These are phyloP conservation scores for Artemisia annua DNA, from an alignment of 129 eudicot genomes.

Conservation along the genomic window DNA sequence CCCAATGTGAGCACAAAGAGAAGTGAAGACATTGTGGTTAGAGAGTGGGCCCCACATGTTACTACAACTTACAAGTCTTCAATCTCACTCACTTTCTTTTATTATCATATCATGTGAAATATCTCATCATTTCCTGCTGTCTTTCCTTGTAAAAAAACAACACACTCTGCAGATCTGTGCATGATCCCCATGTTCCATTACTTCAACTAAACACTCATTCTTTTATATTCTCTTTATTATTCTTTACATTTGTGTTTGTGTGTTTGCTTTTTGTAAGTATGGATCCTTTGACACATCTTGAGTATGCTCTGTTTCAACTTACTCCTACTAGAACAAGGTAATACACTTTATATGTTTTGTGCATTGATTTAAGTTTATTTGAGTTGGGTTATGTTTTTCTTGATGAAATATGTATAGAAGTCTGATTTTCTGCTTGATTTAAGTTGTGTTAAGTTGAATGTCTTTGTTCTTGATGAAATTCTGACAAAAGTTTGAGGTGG, in stretches of 20 bases:
- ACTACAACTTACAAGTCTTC: conserved; percentile 18
- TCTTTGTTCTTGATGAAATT: too few species aligned
- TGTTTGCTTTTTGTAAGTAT: conserved; percentile 26
- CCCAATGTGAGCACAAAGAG: background rate
- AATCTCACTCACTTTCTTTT: conserved; percentile 28
- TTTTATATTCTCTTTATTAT: conserved; percentile 16
- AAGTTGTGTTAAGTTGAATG: background rate
- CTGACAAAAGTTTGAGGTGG: too few species aligned
- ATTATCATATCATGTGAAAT: conserved; percentile 54
- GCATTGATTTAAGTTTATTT: background rate
- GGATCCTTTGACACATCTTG: conserved; percentile 65
- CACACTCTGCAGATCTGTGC: conserved; percentile 43
- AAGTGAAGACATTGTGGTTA: conserved; percentile 33
- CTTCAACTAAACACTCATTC: conserved; percentile 26
- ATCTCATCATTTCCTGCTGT: conserved; percentile 69
- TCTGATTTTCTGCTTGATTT: background rate
- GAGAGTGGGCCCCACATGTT: conserved; percentile 32
- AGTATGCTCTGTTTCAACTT: conserved; percentile 84
- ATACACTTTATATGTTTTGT: background rate
- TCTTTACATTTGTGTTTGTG: conserved; percentile 18
- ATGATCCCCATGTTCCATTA: conserved; percentile 41
- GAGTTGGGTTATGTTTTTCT: background rate
- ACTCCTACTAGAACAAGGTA: conserved; percentile 93
- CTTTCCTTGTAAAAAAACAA: conserved; percentile 31
- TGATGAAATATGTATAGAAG: background rate